phyloP scores from a whole-genome alignment of 2,329 filamentous ascomycete genomes.

The Aspergillus melleus region DNA sequence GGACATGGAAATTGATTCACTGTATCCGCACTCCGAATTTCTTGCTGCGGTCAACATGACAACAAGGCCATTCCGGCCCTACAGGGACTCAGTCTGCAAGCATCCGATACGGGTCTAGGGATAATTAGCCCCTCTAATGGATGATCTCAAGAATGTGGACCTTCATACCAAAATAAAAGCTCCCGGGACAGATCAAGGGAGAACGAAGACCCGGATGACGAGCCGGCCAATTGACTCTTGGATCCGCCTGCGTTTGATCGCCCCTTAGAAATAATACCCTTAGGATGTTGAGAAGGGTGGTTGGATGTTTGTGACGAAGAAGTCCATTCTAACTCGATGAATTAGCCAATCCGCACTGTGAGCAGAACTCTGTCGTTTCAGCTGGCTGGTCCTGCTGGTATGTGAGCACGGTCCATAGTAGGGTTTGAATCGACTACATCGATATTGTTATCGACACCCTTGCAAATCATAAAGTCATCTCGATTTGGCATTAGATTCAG shows the following conservation, averaged over 20 bases:
- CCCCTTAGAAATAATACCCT: not conserved
- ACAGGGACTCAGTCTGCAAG: not conserved
- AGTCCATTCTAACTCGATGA: no score
- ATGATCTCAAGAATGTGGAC: no score
- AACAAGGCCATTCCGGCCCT: no score
- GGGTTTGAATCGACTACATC: no score
- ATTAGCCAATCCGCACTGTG: no score
- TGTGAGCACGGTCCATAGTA: no score
- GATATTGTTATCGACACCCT: no score
- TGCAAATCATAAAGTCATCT: no score
- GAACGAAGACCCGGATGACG: not conserved
- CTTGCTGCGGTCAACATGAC: no score
- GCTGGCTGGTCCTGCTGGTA: no score
- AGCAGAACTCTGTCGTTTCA: no score
- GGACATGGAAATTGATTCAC: not conserved
- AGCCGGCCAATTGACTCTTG: not conserved
- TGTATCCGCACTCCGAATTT: not conserved
- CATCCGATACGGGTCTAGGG: not conserved
- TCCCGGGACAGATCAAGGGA: not conserved
- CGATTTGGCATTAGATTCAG: not conserved
- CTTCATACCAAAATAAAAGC: not conserved
- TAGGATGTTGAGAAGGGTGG: not conserved
- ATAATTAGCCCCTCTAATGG: no score
- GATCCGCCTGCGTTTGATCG: not conserved
- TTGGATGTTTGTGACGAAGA: not conserved